Percentiles rank a stretch among this genome's conserved stretches.
Conservation (phyloP, 1,139 yeast genomes). For the Dujonia santamariae region DNA sequence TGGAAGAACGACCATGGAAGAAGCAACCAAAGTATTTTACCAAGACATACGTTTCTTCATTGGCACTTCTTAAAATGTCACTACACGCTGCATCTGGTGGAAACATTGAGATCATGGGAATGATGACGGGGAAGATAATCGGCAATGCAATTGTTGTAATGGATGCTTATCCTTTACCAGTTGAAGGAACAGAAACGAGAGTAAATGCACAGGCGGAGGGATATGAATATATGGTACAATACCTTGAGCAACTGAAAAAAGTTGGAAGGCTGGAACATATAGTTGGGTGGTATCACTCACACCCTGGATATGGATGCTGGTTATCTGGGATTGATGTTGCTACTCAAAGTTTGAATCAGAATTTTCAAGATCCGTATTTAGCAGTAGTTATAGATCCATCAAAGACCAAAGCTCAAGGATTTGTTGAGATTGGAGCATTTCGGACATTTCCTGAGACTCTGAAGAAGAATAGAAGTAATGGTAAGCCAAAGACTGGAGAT, state of each 20-base stretch:
- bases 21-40: slow-evolving; percentile 58
- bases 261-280: slow-evolving; percentile 57
- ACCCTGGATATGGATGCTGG: slow-evolving; percentile 98
- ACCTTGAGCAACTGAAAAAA: slow-evolving; percentile 57
- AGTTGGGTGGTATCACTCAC: slow-evolving; percentile 96
- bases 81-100: slow-evolving; percentile 86
- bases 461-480: slow-evolving; percentile 10
- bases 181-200: slow-evolving; percentile 92
- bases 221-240: slow-evolving; percentile 91
- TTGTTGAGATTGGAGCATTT: slow-evolving; percentile 88
- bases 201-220: slow-evolving; percentile 95
- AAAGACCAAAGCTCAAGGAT: slow-evolving; percentile 60
- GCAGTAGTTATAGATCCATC: slow-evolving; percentile 89
- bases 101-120: slow-evolving; percentile 92
- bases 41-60: slow-evolving; percentile 63
- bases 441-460: slow-evolving; percentile 64
- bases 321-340: slow-evolving; percentile 85
- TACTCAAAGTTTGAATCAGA: slow-evolving; percentile 82
- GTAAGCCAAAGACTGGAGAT: neutral
- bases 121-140: slow-evolving; percentile 76
- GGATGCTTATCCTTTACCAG: slow-evolving; percentile 87
- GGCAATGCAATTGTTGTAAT: slow-evolving; percentile 62
- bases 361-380: slow-evolving; percentile 85
- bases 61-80: slow-evolving; percentile 78
- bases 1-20: slow-evolving; percentile 37